Conservation (phyloP, 306 rosid genomes). For the Ceratonia siliqua region DNA sequence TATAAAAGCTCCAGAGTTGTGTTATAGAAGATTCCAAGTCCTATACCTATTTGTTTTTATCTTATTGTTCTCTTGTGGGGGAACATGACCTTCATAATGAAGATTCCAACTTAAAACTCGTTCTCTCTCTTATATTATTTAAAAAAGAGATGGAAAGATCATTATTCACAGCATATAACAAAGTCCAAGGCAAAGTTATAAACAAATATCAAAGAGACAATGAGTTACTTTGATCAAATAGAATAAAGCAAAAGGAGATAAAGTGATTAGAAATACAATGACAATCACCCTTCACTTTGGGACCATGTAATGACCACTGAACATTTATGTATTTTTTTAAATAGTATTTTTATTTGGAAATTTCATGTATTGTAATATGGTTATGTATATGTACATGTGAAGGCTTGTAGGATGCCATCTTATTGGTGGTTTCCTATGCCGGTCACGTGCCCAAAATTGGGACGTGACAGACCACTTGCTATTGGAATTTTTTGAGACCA, state of each 20-base stretch:
- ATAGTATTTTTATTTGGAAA: too few relatives aligned
- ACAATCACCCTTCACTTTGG: conserved; percentile 31
- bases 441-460: too few relatives aligned
- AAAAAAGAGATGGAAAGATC: conserved; percentile 24
- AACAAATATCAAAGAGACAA: conserved; percentile 23
- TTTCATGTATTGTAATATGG: too few relatives aligned
- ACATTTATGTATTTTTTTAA: too few relatives aligned
- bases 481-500: too few relatives aligned
- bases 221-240: conserved; percentile 27
- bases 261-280: conserved; percentile 30
- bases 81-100: conserved; percentile 25
- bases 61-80: conserved; percentile 43
- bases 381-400: too few relatives aligned
- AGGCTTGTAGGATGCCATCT: too few relatives aligned
- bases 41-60: conserved; percentile 38
- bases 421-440: too few relatives aligned
- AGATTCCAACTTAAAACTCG: conserved; percentile 35
- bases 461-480: too few relatives aligned
- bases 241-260: conserved; percentile 38
- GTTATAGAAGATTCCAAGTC: conserved; percentile 50
- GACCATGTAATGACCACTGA: too few relatives aligned
- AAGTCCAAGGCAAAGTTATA: not conserved
- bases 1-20: conserved; percentile 32
- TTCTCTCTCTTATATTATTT: conserved; percentile 34
- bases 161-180: conserved; percentile 1